Evolutionary conservation across 2,329 filamentous ascomycete species (phyloP).

Genomic region (Pseudogymnoascus sp.): DNA sequence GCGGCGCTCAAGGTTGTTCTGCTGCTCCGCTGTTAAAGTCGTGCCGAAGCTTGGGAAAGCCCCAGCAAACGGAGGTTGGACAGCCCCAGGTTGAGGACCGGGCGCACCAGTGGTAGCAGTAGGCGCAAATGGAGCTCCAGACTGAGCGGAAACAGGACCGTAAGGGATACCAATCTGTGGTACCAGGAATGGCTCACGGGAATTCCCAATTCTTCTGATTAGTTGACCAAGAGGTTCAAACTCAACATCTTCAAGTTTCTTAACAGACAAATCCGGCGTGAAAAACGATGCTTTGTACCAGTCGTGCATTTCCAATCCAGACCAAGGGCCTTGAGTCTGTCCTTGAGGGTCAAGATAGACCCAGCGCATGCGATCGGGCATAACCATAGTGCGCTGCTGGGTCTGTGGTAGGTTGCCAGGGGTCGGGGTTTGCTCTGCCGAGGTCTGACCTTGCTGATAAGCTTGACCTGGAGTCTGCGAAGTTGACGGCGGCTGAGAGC

Average conservation of each 20-base stretch:
- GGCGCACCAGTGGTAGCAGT: conserved; percentile 30
- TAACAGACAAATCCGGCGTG: conserved; percentile 86
- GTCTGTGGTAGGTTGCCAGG: conserved; percentile 54
- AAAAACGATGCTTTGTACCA: conserved; percentile 99
- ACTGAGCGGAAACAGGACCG: conserved; percentile 56
- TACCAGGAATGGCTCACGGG: conserved; percentile 91
- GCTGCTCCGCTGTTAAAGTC: conserved; percentile 92
- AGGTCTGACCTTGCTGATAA: conserved; percentile 27
- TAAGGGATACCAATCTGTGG: conserved; percentile 95
- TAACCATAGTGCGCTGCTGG: conserved; percentile 86
- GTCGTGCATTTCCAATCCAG: conserved; percentile 96
- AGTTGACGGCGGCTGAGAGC: conserved; percentile 15
- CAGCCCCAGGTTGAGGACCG: conserved; percentile 49
- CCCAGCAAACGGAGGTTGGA: conserved; percentile 82
- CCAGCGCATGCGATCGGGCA: conserved; percentile 98
- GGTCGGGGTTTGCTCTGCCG: conserved; percentile 48
- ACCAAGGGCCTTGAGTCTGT: conserved; percentile 88
- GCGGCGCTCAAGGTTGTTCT: conserved; percentile 90
- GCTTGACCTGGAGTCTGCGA: conserved; percentile 22
- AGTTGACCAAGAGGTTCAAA: conserved; percentile 94
- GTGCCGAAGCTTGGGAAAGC: conserved; percentile 96
- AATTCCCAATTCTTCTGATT: conserved; percentile 93
- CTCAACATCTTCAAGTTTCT: conserved; percentile 86
- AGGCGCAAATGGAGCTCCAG: conserved; percentile 27
- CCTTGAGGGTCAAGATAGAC: conserved; percentile 95